Percentiles rank a stretch among this genome's conserved stretches.
These are phyloP conservation scores for Litchi chinensis DNA, from an alignment of 345 rosid species.

Conservation along the genomic window DNA sequence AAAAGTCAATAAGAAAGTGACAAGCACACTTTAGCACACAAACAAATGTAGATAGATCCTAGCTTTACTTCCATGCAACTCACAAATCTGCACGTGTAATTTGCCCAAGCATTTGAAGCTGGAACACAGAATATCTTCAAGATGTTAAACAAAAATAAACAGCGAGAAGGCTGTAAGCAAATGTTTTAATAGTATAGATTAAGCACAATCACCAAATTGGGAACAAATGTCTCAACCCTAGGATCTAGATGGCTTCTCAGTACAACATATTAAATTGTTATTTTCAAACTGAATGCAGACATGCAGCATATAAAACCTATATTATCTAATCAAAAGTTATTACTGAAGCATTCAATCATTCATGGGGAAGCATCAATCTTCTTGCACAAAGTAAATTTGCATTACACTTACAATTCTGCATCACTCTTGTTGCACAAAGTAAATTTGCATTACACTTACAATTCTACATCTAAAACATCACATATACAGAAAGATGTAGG, in stretches of 20 bases:
- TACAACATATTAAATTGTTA: background rate
- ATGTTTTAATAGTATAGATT: background rate
- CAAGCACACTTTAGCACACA: background rate
- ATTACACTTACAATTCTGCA: background rate
- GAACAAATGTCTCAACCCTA: background rate
- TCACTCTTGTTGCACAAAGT: background rate
- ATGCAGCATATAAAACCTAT: background rate
- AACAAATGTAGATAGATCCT: background rate
- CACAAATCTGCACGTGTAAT: background rate
- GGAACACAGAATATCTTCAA: background rate
- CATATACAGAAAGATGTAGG: background rate
- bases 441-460: background rate
- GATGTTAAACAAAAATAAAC: background rate
- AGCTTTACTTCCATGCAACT: background rate
- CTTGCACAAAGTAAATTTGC: background rate
- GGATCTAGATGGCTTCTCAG: background rate
- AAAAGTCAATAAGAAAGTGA: background rate
- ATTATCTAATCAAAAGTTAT: background rate
- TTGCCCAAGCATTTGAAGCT: background rate
- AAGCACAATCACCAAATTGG: background rate
- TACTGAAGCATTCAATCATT: background rate
- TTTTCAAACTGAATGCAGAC: background rate
- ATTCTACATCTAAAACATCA: background rate
- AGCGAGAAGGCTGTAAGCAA: no score
- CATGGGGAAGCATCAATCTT: background rate